Evolutionary conservation across 495 filamentous ascomycete genomes (phyloP), one percentile per base, ranked within the genome.

Genomic region (Xylaria longipes): DNA sequence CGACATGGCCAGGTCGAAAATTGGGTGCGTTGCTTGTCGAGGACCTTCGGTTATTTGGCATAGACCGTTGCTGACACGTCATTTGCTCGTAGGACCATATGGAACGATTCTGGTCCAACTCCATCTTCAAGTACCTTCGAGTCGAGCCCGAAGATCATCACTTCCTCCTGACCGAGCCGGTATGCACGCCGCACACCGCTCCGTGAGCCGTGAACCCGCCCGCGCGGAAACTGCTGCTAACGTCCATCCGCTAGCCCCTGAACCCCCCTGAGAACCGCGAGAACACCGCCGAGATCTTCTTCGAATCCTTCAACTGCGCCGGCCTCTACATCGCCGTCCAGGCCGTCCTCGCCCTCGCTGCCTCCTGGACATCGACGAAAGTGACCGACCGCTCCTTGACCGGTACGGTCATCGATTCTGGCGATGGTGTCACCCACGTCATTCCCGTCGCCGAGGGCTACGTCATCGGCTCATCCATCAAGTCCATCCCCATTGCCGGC

Each of bases 81-180:
- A 39, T 39, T 37, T 52, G 15, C 37, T 1, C 22, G 22, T 69
- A 94, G 92, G 96, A 99, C 81, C 92, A 97, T 74, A 99, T 99
- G 96, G 96, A 99, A 79, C 90, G 96, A 65, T 99, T 97, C 82
- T 99, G 96, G 96, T 98, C 97, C 60, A 98, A 97, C 83, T 98
- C 97, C 33, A 99, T 99, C 82, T 99, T 99, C 87, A 98, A 98
- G 80, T 99, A 99, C 80, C 89, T 99, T 46, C 90, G 96, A 68
- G 96, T 99, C 69, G 96, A 99, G 82, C 96, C 96, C 33, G 96
- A 99, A 84, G 96, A 99, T 78, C 96, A 99, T 79, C 92, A 97
- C 84, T 99, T 99, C 82, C 89, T 99, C 56, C 91, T 99, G 68
- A 99, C 96, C 63, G 96, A 99, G 79, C 96, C 96, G 61, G 95